These are phyloP conservation scores for Collybiopsis luxurians DNA, from an alignment of 768 basidiomycete species.

Conservation along the genomic window DNA sequence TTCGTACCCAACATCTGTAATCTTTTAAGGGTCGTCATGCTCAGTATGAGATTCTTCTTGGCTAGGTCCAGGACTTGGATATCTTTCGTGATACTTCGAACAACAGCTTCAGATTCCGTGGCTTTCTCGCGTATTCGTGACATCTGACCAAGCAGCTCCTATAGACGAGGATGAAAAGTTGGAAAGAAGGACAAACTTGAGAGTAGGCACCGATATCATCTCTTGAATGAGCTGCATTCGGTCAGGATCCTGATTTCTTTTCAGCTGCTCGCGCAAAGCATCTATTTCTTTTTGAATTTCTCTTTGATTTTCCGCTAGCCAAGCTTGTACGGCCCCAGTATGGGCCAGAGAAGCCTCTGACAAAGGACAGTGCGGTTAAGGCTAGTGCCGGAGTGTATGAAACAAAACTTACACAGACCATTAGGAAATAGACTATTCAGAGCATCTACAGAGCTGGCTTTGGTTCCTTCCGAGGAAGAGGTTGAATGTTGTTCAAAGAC, in stretches of 20 bases:
- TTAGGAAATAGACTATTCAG: conserved; percentile 77
- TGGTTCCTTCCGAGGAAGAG: conserved; percentile 59
- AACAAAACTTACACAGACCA: conserved; percentile 41
- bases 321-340: conserved; percentile 67
- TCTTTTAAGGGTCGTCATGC: conserved; percentile 87
- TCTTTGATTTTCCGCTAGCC: conserved; percentile 65
- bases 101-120: conserved; percentile 94
- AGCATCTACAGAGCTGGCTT: conserved; percentile 54
- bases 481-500: conserved; percentile 46
- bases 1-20: conserved; percentile 90
- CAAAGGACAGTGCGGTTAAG: neutral
- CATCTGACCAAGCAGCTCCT: conserved; percentile 96
- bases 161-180: conserved; percentile 11
- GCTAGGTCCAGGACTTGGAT: conserved; percentile 93
- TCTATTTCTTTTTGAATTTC: conserved; percentile 74
- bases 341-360: conserved; percentile 75
- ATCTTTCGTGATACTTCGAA: conserved; percentile 92
- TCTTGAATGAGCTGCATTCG: conserved; percentile 91
- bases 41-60: conserved; percentile 87
- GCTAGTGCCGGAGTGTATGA: neutral
- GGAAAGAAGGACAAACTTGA: neutral
- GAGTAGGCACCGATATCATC: conserved; percentile 80
- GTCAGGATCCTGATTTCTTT: conserved; percentile 79
- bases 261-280: conserved; percentile 61
- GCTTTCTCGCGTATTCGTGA: conserved; percentile 95